Evolutionary conservation across 2,329 filamentous ascomycete genomes (phyloP).

Genomic region (Aureobasidium pullulans): DNA sequence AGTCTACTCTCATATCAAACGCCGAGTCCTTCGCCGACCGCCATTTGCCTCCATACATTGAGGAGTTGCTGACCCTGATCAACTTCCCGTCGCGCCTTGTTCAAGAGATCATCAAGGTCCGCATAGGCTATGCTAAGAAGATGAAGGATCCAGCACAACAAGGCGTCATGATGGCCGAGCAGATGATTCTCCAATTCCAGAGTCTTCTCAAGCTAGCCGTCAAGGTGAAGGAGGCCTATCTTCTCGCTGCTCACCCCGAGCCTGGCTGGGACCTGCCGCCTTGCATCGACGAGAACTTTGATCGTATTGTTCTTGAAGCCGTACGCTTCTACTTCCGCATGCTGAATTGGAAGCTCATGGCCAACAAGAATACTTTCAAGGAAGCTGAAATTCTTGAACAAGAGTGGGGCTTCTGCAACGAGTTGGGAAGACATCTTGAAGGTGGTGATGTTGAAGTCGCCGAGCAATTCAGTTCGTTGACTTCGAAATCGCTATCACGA

Average conservation of each 20-base stretch:
- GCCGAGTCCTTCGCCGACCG: slow-evolving; percentile 77
- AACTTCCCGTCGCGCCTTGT: slow-evolving; percentile 95
- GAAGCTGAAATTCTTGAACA: slow-evolving; percentile 95
- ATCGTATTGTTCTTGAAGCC: slow-evolving; percentile 82
- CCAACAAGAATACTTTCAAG: slow-evolving; percentile 99
- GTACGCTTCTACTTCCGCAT: slow-evolving; percentile 98
- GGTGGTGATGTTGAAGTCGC: slow-evolving; percentile 94
- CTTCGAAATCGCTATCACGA: slow-evolving; percentile 83
- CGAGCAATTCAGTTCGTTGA: slow-evolving; percentile 88
- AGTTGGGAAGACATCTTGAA: slow-evolving; percentile 83
- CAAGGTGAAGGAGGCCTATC: slow-evolving; percentile 83
- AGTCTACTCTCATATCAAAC: slow-evolving; percentile 81
- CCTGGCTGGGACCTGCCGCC: slow-evolving; percentile 92
- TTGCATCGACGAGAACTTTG: slow-evolving; percentile 95
- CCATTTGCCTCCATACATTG: slow-evolving; percentile 91
- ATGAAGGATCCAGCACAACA: slow-evolving; percentile 94
- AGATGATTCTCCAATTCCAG: slow-evolving; percentile 96
- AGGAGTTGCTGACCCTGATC: slow-evolving; percentile 90
- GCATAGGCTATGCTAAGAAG: slow-evolving; percentile 83
- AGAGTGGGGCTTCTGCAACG: slow-evolving; percentile 96
- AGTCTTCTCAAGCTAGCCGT: slow-evolving; percentile 87
- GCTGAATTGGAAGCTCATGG: slow-evolving; percentile 93
- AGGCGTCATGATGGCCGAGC: slow-evolving; percentile 88
- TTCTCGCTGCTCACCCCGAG: slow-evolving; percentile 74
- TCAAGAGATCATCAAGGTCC: slow-evolving; percentile 90